Evolutionary conservation across 768 basidiomycete genomes (phyloP).

Genomic region (Lactarius sanguifluus): DNA sequence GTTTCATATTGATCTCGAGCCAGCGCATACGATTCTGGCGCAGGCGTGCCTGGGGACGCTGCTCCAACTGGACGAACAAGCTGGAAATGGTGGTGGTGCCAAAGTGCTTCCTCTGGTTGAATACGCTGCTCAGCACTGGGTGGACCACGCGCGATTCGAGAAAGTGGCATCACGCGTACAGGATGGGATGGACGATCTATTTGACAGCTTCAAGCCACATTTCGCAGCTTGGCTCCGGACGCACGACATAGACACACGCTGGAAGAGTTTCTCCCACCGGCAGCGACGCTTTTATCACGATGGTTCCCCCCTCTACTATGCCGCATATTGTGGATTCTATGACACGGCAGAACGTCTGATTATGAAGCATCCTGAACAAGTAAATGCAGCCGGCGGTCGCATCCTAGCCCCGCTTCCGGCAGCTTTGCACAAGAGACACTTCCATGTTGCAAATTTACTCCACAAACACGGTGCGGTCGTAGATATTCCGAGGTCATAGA

Average conservation of each 20-base stretch:
- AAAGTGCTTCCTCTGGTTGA: not conserved
- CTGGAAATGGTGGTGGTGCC: not conserved
- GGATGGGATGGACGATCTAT: not conserved
- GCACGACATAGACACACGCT: not conserved
- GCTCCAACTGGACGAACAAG: not conserved
- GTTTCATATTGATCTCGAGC: not conserved
- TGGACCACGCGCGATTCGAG: not conserved
- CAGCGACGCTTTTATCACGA: not conserved
- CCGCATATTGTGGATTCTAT: not conserved
- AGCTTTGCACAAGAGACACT: not conserved
- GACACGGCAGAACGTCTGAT: not conserved
- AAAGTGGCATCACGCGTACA: not conserved
- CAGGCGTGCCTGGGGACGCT: not conserved
- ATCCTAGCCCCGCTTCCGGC: not conserved
- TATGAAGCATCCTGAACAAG: not conserved
- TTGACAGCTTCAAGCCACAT: not conserved
- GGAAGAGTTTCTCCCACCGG: fast-evolving
- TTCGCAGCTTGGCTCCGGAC: not conserved
- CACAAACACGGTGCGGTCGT: not conserved
- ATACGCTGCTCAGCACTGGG: not conserved
- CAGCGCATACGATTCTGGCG: not conserved
- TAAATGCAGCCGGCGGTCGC: not conserved
- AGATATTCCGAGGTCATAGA: not conserved
- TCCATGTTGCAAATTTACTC: not conserved
- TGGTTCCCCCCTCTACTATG: not conserved